Evolutionary conservation across 2,329 filamentous ascomycete species (phyloP).

Genomic region (Botryotinia narcissicola): DNA sequence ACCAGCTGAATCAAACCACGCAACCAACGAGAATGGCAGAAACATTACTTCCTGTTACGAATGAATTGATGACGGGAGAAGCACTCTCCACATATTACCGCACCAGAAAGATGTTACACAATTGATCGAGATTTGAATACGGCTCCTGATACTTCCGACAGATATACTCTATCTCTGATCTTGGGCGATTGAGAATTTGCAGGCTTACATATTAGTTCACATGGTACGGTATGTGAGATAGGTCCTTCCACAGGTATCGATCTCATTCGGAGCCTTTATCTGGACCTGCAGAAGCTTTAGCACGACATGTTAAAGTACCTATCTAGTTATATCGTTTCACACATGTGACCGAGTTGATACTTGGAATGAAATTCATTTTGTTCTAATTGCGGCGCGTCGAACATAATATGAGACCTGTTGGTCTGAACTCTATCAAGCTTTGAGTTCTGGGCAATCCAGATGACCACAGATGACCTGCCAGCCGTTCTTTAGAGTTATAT

Average conservation of each 20-base stretch:
- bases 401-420: slow-evolving; percentile 1
- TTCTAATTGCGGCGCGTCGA: neutral
- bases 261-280: slow-evolving; percentile 23
- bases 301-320: slow-evolving; percentile 21
- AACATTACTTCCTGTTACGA: neutral
- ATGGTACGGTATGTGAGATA: neutral
- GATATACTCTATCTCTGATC: slow-evolving; percentile 2
- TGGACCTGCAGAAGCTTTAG: slow-evolving; percentile 26
- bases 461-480: neutral
- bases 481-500: neutral
- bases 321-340: slow-evolving; percentile 24
- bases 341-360: slow-evolving; percentile 22
- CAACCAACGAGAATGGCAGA: slow-evolving; percentile 12
- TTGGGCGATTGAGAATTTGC: neutral
- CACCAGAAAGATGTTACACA: neutral
- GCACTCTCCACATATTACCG: neutral
- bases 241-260: neutral
- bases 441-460: neutral
- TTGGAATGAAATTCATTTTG: neutral
- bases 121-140: slow-evolving; percentile 3
- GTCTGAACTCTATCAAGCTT: neutral
- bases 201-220: slow-evolving; percentile 1
- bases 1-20: slow-evolving; percentile 1
- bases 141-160: slow-evolving; percentile 15
- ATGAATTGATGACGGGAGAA: neutral